Evolutionary conservation across 2,329 filamentous ascomycete species (phyloP), one percentile per base, ranked within the genome.

Genomic region (Ophiosphaerella narmari): DNA sequence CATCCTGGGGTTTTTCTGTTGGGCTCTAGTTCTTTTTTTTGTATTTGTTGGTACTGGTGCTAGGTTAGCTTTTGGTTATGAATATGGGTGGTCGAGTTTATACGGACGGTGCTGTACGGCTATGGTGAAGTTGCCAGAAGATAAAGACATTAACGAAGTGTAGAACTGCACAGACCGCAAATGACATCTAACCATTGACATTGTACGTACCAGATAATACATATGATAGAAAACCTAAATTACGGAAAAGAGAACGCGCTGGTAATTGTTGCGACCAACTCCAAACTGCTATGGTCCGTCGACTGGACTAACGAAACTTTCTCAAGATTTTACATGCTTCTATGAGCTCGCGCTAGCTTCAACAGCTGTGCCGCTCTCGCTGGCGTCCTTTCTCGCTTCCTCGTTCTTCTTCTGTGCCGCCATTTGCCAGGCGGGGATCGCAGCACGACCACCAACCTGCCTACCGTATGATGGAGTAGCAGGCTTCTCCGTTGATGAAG

Each of bases 381-480:
- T 69, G 2, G 71, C 71, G 38, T 77, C 75, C 59, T 77, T 76
- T 62, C 76, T 77, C 5, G 73, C 70, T 39, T 70, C 70, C 46
- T 80, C 75, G 21, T 71, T 76, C 46, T 71, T 76, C 70, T 77
- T 76, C 56, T 76, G 76, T 31, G 77, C 77, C 0, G 79, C 79
- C 71, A 82, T 72, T 62, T 82, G 80, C 80, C 80, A 82, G 5
- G 75, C 75, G 5, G 80, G 80, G 40, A 82, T 82, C 1, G 77
- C 74, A 4, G 78, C 76, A 24, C 70, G 63, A 13, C 71, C 72
- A 24, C 57, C 60, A 5, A 65, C 57, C n/a, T 68, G 50, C 41
- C 70, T 61, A 41, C 68, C 62, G 49, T 70, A 74, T 5, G 70
- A 59, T 21, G 62, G 65, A 5, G 67, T 40, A 1, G 61, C 61